phyloP scores from a whole-genome alignment of 208 protist species.

The Wallacemonas collosoma region DNA sequence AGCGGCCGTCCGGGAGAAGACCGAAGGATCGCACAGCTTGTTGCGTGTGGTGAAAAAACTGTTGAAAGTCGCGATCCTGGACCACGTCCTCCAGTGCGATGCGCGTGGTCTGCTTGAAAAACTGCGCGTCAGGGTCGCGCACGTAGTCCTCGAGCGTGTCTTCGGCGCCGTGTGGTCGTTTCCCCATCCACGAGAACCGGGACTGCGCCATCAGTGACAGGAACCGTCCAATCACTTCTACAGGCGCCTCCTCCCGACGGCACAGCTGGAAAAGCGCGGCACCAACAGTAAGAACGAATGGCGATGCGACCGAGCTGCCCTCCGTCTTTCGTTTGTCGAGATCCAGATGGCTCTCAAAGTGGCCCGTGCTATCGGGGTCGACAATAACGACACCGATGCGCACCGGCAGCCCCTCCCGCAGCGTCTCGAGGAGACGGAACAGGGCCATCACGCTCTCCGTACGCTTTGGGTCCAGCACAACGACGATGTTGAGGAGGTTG shows the following conservation, averaged over 20 bases:
- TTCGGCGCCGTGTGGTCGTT: neutral
- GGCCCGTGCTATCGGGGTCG: conserved; percentile 23
- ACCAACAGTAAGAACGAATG: conserved; percentile 15
- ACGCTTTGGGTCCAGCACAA: conserved; percentile 62
- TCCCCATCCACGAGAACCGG: neutral
- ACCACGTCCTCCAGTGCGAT: conserved; percentile 18
- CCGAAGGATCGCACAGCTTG: conserved; percentile 2
- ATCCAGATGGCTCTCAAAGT: conserved; percentile 10
- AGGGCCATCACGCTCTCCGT: conserved; percentile 20
- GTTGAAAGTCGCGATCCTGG: conserved; percentile 16
- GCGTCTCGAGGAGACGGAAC: conserved; percentile 17
- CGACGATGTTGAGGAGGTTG: conserved; percentile 75
- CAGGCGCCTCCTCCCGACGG: neutral
- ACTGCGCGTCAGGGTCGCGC: neutral
- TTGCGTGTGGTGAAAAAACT: conserved; percentile 19
- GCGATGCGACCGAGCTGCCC: conserved; percentile 4
- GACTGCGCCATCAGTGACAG: conserved; percentile 1
- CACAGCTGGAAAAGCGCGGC: conserved; percentile 25
- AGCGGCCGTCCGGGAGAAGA: conserved; percentile 18
- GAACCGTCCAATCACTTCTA: neutral
- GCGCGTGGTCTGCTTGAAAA: neutral
- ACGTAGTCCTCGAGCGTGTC: neutral
- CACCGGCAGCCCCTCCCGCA: conserved; percentile 29
- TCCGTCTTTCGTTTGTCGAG: neutral
- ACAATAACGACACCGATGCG: conserved; percentile 62